Conservation (phyloP, 192 early-diverging fungal genomes). For the Rhizophlyctis rosea region DNA sequence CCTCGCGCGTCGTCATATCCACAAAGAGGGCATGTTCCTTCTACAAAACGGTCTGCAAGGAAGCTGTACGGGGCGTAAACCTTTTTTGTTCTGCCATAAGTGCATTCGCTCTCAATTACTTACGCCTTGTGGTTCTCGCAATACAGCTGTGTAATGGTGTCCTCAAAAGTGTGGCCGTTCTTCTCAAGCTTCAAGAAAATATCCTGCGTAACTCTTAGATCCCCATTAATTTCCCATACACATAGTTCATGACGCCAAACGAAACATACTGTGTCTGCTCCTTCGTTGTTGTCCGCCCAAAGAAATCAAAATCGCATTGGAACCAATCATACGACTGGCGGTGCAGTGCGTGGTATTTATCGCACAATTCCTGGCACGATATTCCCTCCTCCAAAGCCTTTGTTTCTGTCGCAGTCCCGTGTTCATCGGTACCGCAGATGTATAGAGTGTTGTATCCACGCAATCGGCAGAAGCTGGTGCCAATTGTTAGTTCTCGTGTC, state of each 20-base stretch:
- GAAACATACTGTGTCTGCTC: constrained; percentile 71
- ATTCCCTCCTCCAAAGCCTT: constrained; percentile 92
- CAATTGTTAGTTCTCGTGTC: neutral
- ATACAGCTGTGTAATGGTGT: constrained; percentile 83
- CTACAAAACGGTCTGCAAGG: constrained; percentile 97
- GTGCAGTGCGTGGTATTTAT: constrained; percentile 92
- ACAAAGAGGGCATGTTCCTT: constrained; percentile 93
- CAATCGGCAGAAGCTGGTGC: constrained; percentile 72
- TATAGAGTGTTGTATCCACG: constrained; percentile 88
- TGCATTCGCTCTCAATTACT: neutral
- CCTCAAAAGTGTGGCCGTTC: constrained; percentile 69
- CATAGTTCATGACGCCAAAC: neutral
- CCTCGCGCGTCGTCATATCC: constrained; percentile 76
- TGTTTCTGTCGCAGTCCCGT: constrained; percentile 98
- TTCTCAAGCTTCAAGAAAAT: constrained; percentile 74
- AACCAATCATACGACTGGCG: constrained; percentile 93
- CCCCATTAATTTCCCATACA: neutral
- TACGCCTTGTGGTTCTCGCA: constrained; percentile 75
- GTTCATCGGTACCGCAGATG: constrained; percentile 97
- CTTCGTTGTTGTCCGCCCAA: constrained; percentile 89
- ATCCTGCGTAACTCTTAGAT: constrained; percentile 72
- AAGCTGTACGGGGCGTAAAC: constrained; percentile 56
- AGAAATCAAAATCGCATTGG: constrained; percentile 87
- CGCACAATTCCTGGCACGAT: constrained; percentile 88
- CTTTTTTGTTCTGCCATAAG: neutral